Conservation (phyloP, 2,329 filamentous ascomycete genomes). For the Camptophora hylomeconis region DNA sequence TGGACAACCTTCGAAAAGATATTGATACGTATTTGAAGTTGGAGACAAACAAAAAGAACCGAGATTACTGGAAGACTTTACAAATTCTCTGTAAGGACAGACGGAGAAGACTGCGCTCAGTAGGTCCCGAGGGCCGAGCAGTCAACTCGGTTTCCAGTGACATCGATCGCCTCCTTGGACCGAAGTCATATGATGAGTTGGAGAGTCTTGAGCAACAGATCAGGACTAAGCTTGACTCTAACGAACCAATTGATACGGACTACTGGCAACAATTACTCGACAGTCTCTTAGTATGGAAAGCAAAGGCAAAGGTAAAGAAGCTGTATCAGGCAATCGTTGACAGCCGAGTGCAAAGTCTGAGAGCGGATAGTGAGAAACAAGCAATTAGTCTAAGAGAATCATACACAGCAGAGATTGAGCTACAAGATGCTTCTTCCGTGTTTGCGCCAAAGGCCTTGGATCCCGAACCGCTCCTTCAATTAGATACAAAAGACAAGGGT, state of each 20-base stretch:
- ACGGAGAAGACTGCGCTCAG: slow-evolving; percentile 49
- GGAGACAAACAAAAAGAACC: slow-evolving; percentile 64
- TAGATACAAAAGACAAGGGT: slow-evolving; percentile 50
- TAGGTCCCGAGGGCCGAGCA: slow-evolving; percentile 52
- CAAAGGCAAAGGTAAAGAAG: slow-evolving; percentile 67
- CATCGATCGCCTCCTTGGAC: slow-evolving; percentile 72
- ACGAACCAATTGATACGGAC: slow-evolving; percentile 88
- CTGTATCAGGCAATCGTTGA: slow-evolving; percentile 66
- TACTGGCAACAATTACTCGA: slow-evolving; percentile 92
- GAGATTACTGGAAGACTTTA: slow-evolving; percentile 84
- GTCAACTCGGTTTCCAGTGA: slow-evolving; percentile 73
- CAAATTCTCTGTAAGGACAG: slow-evolving; percentile 70
- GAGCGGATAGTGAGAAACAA: slow-evolving; percentile 54
- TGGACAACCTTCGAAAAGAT: slow-evolving; percentile 67
- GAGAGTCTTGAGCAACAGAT: slow-evolving; percentile 79
- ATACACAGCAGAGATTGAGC: no score
- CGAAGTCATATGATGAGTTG: slow-evolving; percentile 79
- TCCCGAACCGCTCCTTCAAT: slow-evolving; percentile 52
- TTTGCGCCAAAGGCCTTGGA: slow-evolving; percentile 39
- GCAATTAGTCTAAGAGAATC: no score
- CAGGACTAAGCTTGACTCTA: slow-evolving; percentile 67
- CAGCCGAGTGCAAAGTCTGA: slow-evolving; percentile 53
- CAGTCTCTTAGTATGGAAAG: slow-evolving; percentile 80
- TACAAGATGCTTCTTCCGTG: slow-evolving; percentile 8
- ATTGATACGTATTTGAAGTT: slow-evolving; percentile 68